Evolutionary conservation across 1,284 basidiomycete genomes (phyloP).

Genomic region (Cutaneotrichosporon arboriforme): DNA sequence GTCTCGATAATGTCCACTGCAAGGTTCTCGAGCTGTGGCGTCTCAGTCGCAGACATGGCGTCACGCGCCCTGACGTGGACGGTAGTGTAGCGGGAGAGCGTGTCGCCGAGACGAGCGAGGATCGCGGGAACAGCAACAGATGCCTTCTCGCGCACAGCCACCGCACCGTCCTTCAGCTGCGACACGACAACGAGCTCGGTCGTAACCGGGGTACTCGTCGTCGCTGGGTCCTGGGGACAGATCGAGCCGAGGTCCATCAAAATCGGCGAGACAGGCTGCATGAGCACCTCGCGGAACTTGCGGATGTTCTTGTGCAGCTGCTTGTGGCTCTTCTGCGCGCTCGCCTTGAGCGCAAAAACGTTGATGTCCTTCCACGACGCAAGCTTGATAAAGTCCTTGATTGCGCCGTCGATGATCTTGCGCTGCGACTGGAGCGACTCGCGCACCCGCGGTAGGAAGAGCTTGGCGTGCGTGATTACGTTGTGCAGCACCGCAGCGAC

Average conservation of each 20-base stretch:
- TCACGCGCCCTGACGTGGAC: slow-evolving; percentile 40
- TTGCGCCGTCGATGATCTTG: slow-evolving; percentile 67
- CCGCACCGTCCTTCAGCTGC: slow-evolving; percentile 3
- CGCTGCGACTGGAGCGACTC: slow-evolving; percentile 59
- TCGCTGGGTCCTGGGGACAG: slow-evolving; percentile 28
- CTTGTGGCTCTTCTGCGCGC: slow-evolving; percentile 83
- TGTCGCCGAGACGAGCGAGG: slow-evolving; percentile 29
- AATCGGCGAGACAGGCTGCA: slow-evolving; percentile 59
- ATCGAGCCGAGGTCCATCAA: slow-evolving; percentile 32
- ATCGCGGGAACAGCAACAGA: slow-evolving; percentile 14
- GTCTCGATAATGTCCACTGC: slow-evolving; percentile 70
- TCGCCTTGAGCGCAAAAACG: slow-evolving; percentile 86
- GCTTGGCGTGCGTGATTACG: slow-evolving; percentile 61
- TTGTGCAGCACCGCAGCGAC: slow-evolving; percentile 62
- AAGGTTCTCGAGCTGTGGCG: slow-evolving; percentile 56
- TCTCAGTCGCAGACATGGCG: slow-evolving; percentile 8
- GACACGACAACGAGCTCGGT: slow-evolving; percentile 1
- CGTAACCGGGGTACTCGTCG: neutral
- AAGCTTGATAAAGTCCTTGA: slow-evolving; percentile 81
- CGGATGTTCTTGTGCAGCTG: slow-evolving; percentile 87
- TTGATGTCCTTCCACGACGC: slow-evolving; percentile 99
- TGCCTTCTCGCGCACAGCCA: slow-evolving; percentile 13
- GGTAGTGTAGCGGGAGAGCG: slow-evolving; percentile 34
- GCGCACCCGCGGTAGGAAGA: slow-evolving; percentile 58
- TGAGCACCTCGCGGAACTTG: slow-evolving; percentile 84